Base-by-base conservation (phyloP, 768 basidiomycete genomes). In the Phylloporus sp. region DNA sequence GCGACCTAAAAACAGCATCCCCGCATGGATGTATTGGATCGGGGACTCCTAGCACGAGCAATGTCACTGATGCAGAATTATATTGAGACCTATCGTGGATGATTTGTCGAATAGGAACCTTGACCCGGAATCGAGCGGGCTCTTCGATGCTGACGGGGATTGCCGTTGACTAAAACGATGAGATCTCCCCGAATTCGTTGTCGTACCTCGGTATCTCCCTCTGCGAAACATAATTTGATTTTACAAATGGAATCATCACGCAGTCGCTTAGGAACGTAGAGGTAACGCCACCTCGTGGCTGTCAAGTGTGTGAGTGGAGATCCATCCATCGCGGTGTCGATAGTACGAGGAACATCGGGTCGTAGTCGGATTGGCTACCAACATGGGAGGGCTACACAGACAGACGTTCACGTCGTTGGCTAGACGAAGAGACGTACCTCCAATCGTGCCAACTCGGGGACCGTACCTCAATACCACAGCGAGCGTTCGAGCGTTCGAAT, bases 1-100 rank as follows among this genome's bases (percentile, higher is more conserved):
- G 46, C 31, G 37, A 44, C 38, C 32, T 49, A 38, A 46, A 9
- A 27, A n/a, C 34, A 47, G 28, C 44, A 57, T 50, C 58, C 55
- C 50, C 50, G 28, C 52, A 58, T 55, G 60, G 61, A 38, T 49
- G 59, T 49, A 60, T 63, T 63, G 29, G 37, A 36, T 44, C 32
- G 38, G 43, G 23, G 45, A 27, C 23, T 34, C 32, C 34, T 36
- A 28, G 17, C 31, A 27, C 35, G 40, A 7, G 3, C n/a, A 38
- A 35, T 7, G 22, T 41, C 21, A 46, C 47, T 8, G 39, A 38
- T 23, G 39, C 24, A 38, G 18, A 32, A 42, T 27, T 29, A 26
- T 43, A 31, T 23, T 41, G 27, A 22, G 24, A 9, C 13, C 39
- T 38, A 21, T 38, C n/a, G n/a, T n/a, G n/a, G 15, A 14, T 21